A percentile compares a stretch with the other conserved stretches of the same genome.
phyloP scores from a whole-genome alignment of 2,329 filamentous ascomycete species.

The Nigrospora osmanthi region DNA sequence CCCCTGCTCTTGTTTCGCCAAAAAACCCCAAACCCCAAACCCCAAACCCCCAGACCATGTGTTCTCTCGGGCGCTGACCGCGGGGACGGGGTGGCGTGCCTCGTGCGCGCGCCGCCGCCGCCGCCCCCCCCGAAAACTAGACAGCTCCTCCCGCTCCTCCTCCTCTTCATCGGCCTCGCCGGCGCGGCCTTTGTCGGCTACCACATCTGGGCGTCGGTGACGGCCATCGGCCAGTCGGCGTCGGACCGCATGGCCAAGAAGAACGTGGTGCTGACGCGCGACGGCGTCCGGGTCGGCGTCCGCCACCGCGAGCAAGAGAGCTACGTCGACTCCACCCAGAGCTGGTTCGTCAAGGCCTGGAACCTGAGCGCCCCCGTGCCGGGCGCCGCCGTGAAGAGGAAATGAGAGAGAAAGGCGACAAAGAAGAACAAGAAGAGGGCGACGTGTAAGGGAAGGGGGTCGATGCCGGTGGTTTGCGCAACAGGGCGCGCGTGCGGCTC shows the following conservation, averaged over 20 bases:
- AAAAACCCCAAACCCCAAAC: too few species aligned
- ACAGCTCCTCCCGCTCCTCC: slow-evolving; percentile 58
- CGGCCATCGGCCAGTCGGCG: slow-evolving; percentile 58
- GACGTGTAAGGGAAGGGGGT: too few species aligned
- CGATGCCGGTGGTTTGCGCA: too few species aligned
- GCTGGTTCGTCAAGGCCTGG: slow-evolving; percentile 59
- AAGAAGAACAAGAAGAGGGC: background rate
- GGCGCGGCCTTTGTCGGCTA: slow-evolving; percentile 59
- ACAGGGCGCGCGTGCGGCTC: too few species aligned
- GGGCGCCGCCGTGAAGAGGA: slow-evolving; percentile 20
- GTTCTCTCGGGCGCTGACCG: too few species aligned
- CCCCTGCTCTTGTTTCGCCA: too few species aligned
- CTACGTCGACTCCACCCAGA: slow-evolving; percentile 69
- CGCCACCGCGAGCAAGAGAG: slow-evolving; percentile 61
- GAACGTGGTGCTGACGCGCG: slow-evolving; percentile 68
- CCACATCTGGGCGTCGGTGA: slow-evolving; percentile 62
- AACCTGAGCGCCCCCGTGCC: slow-evolving; percentile 34
- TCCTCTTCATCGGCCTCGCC: slow-evolving; percentile 52
- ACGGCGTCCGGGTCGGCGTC: slow-evolving; percentile 63
- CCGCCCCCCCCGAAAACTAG: slow-evolving; percentile 21
- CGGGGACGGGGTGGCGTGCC: too few species aligned
- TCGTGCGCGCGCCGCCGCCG: background rate
- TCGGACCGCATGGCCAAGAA: slow-evolving; percentile 66
- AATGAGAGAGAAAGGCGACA: slow-evolving; percentile 16
- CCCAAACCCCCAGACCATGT: too few species aligned